Percentiles rank a stretch among this genome's conserved stretches.
Conservation (phyloP, 306 rosid species). For the Begonia fuchsioides region DNA sequence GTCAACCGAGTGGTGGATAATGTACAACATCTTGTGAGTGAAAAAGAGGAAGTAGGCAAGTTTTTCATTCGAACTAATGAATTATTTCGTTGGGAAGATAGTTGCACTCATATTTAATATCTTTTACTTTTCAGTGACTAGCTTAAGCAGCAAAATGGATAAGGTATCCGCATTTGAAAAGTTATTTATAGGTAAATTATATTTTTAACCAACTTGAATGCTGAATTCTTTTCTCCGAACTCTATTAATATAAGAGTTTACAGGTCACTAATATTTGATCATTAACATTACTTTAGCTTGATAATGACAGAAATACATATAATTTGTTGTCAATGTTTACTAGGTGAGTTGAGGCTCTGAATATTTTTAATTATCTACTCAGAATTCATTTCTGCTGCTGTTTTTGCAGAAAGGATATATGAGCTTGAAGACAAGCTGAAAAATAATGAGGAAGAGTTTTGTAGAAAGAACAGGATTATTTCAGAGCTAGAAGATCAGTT, state of each 20-base stretch:
- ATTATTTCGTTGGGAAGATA: conserved; percentile 6
- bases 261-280: too few relatives aligned
- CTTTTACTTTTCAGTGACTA: conserved; percentile 30
- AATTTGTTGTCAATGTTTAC: too few relatives aligned
- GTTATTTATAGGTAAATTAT: conserved; percentile 42
- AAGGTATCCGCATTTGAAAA: conserved; percentile 41
- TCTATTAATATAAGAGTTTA: not conserved
- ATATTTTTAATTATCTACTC: too few relatives aligned
- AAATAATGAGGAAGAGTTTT: conserved; percentile 31
- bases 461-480: conserved; percentile 44
- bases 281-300: too few relatives aligned
- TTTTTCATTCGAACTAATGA: conserved; percentile 5
- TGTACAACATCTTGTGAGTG: conserved; percentile 36
- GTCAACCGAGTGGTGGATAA: conserved; percentile 46
- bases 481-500: conserved; percentile 54
- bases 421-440: conserved; percentile 37
- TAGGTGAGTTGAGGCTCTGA: too few relatives aligned
- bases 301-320: too few relatives aligned
- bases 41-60: conserved; percentile 69
- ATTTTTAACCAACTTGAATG: conserved; percentile 9
- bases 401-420: conserved; percentile 37
- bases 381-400: conserved; percentile 6
- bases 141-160: conserved; percentile 49
- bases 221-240: not conserved
- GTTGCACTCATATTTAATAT: conserved; percentile 5